These are phyloP conservation scores for Lyophyllum decastes DNA, from an alignment of 768 basidiomycete species.

Conservation along the genomic window DNA sequence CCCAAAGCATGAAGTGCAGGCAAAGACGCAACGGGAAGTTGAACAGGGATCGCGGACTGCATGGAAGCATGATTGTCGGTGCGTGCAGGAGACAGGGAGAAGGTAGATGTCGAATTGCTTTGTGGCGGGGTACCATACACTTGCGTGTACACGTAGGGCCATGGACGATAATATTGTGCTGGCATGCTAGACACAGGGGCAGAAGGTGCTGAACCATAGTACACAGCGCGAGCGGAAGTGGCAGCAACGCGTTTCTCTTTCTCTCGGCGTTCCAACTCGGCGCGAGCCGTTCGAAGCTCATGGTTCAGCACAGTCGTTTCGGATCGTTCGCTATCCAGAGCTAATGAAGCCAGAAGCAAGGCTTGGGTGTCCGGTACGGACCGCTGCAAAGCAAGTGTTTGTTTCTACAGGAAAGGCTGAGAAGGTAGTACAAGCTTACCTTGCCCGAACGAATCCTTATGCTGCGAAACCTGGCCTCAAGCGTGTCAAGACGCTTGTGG, in stretches of 20 bases:
- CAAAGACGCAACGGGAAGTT: constrained; percentile 67
- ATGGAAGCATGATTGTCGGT: constrained; percentile 21
- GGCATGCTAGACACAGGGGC: constrained; percentile 33
- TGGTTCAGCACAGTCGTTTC: constrained; percentile 57
- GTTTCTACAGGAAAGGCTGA: background rate
- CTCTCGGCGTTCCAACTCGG: constrained; percentile 68
- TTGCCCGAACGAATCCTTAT: constrained; percentile 54
- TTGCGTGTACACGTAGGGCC: constrained; percentile 67
- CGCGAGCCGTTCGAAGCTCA: constrained; percentile 62
- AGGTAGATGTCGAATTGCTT: constrained; percentile 34
- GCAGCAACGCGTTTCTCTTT: constrained; percentile 62
- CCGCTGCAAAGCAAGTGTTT: constrained; percentile 43
- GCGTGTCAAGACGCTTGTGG: constrained; percentile 52
- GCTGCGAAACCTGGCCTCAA: constrained; percentile 61
- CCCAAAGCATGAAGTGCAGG: constrained; percentile 70
- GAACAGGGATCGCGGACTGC: constrained; percentile 60
- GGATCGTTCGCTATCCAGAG: constrained; percentile 66
- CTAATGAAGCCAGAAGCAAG: constrained; percentile 61
- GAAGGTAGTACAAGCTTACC: constrained; percentile 40
- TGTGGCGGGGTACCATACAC: constrained; percentile 44
- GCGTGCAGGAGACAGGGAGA: constrained; percentile 28
- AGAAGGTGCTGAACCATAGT: constrained; percentile 34
- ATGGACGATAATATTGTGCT: constrained; percentile 62
- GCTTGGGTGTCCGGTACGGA: constrained; percentile 62
- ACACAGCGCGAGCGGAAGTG: constrained; percentile 43